phyloP scores from a whole-genome alignment of 2,329 filamentous ascomycete genomes.

The Colletotrichum neosansevieriae region DNA sequence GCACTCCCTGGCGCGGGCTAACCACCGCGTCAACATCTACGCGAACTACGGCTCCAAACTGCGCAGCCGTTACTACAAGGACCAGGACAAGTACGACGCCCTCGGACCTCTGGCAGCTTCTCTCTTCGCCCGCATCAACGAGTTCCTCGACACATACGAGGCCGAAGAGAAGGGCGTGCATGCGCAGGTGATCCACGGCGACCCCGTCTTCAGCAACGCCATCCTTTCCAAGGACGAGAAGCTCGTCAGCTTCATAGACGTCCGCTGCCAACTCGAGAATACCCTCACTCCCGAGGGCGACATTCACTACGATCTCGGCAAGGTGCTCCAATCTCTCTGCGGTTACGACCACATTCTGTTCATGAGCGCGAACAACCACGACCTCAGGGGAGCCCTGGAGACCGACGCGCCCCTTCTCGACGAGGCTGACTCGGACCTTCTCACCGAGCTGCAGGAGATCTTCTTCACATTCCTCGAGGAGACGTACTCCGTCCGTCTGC shows the following conservation, averaged over 20 bases:
- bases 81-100: slow-evolving; percentile 43
- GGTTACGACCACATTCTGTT: slow-evolving; percentile 49
- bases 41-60: slow-evolving; percentile 45
- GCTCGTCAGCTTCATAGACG: slow-evolving; percentile 47
- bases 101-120: slow-evolving; percentile 43
- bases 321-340: slow-evolving; percentile 47
- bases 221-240: slow-evolving; percentile 45
- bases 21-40: slow-evolving; percentile 45
- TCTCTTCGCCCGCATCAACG: slow-evolving; percentile 45
- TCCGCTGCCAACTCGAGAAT: slow-evolving; percentile 46
- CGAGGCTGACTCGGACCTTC: slow-evolving; percentile 44
- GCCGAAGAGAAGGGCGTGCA: slow-evolving; percentile 45
- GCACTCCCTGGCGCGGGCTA: slow-evolving; percentile 41
- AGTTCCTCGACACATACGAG: slow-evolving; percentile 48
- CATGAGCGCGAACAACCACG: slow-evolving; percentile 42
- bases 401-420: slow-evolving; percentile 43
- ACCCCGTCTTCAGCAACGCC: slow-evolving; percentile 48
- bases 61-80: slow-evolving; percentile 42
- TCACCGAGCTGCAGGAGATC: slow-evolving; percentile 43
- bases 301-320: slow-evolving; percentile 48
- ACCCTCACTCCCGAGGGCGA: slow-evolving; percentile 47
- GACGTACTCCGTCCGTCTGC: slow-evolving; percentile 44
- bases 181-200: slow-evolving; percentile 46
- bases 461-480: slow-evolving; percentile 46
- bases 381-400: slow-evolving; percentile 38